Conservation (phyloP, 495 filamentous ascomycete species). For the Aspergillus panamensis region DNA sequence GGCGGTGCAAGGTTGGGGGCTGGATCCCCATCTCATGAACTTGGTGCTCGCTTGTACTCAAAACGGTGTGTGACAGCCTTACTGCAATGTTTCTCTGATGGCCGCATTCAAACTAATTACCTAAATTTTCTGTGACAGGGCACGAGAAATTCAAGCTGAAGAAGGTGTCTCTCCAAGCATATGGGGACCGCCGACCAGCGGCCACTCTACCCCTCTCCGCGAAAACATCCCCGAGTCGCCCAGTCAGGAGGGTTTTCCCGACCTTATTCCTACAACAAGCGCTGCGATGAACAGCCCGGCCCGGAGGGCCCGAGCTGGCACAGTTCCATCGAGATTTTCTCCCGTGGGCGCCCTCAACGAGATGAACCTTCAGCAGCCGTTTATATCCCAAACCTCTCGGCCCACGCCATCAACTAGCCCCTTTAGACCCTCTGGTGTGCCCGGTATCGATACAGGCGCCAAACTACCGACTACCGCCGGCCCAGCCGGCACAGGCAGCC, state of each 20-base stretch:
- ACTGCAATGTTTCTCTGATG: neutral
- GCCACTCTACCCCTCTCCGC: constrained; percentile 90
- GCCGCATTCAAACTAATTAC: constrained; percentile 16
- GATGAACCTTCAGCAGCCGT: constrained; percentile 56
- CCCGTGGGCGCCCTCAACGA: constrained; percentile 62
- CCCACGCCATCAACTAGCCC: constrained; percentile 90
- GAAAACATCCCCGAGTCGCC: constrained; percentile 96
- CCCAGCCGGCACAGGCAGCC: constrained; percentile 60
- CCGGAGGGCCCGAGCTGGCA: constrained; percentile 83
- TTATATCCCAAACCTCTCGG: constrained; percentile 77
- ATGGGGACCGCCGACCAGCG: constrained; percentile 94
- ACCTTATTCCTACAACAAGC: constrained; percentile 68
- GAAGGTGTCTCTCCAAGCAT: constrained; percentile 83
- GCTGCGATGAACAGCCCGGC: constrained; percentile 54
- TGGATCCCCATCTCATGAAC: constrained; percentile 95
- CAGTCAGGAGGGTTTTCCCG: constrained; percentile 92
- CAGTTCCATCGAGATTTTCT: constrained; percentile 91
- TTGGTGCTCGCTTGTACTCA: constrained; percentile 73
- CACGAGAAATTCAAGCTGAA: constrained; percentile 95
- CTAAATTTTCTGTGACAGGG: constrained; percentile 46
- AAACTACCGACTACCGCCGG: constrained; percentile 43
- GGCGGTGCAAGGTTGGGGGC: constrained; percentile 78
- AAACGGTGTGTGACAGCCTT: constrained; percentile 68
- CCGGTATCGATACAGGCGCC: constrained; percentile 58
- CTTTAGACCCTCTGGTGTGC: constrained; percentile 74